Conservation (phyloP, 352 stramenopile species). For the Phytophthora tentaculata region DNA sequence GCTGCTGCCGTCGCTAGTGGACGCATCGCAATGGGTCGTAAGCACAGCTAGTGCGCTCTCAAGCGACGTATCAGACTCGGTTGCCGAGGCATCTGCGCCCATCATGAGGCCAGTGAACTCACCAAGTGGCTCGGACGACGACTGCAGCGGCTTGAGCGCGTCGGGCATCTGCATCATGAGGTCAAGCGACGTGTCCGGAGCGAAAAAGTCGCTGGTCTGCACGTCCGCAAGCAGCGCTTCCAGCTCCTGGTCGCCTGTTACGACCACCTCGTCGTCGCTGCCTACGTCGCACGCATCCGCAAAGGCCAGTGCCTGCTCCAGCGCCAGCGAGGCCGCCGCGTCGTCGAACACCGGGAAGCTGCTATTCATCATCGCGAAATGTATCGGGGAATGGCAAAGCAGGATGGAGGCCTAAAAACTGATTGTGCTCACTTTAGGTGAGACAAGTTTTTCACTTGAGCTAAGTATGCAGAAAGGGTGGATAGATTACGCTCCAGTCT, state of each 20-base stretch:
- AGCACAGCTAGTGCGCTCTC: slow-evolving; percentile 34
- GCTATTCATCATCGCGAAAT: slow-evolving; percentile 25
- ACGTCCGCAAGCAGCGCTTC: slow-evolving; percentile 30
- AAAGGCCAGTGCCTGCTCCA: slow-evolving; percentile 51
- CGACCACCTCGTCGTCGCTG: slow-evolving; percentile 29
- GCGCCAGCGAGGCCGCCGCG: slow-evolving; percentile 25
- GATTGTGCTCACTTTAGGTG: slow-evolving; percentile 14
- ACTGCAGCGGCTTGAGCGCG: slow-evolving; percentile 11
- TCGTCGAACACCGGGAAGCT: slow-evolving; percentile 33
- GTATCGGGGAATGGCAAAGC: slow-evolving; percentile 7
- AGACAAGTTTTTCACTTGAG: slow-evolving; percentile 14
- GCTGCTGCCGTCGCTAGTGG: slow-evolving; percentile 20
- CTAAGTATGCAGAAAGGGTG: background rate
- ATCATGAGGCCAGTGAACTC: slow-evolving; percentile 34
- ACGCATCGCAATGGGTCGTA: slow-evolving; percentile 26
- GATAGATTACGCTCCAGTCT: slow-evolving; percentile 6
- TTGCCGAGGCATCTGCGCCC: background rate
- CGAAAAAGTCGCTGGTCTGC: slow-evolving; percentile 28
- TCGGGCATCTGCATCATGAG: slow-evolving; percentile 19
- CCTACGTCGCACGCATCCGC: slow-evolving; percentile 46
- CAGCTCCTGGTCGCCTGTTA: slow-evolving; percentile 16
- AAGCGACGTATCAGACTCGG: slow-evolving; percentile 24
- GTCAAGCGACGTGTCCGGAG: slow-evolving; percentile 18
- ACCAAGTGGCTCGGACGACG: slow-evolving; percentile 1
- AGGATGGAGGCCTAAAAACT: background rate